phyloP scores from a whole-genome alignment of 164 flowering plant species.

The Brasenia schreberi region DNA sequence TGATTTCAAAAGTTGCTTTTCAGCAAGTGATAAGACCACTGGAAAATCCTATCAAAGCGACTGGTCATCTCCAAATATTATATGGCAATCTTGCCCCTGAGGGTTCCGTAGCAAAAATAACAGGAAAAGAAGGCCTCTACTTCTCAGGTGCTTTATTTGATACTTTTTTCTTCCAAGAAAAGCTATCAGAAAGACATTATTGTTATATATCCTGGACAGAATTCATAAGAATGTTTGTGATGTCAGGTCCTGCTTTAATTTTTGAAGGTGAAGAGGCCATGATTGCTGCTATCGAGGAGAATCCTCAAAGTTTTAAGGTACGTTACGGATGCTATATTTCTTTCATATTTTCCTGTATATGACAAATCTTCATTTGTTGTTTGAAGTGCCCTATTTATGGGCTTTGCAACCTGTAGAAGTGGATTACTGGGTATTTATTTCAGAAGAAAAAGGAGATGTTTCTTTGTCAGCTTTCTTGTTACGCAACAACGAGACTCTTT shows the following conservation, averaged over 20 bases:
- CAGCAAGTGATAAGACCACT: conserved; percentile 81
- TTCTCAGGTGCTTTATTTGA: conserved; percentile 49
- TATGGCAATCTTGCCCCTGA: conserved; percentile 95
- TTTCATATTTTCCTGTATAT: no score
- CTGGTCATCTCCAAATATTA: conserved; percentile 86
- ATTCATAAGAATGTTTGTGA: neutral
- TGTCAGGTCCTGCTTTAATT: conserved; percentile 85
- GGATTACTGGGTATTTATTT: no score
- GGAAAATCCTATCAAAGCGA: conserved; percentile 75
- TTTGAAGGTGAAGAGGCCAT: conserved; percentile 97
- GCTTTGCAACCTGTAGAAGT: no score
- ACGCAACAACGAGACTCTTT: no score
- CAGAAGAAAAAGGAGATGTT: no score
- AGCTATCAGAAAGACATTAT: no score
- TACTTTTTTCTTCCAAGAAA: neutral
- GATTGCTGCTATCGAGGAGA: conserved; percentile 71
- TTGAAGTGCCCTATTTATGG: no score
- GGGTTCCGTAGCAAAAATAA: conserved; percentile 96
- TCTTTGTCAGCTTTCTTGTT: no score
- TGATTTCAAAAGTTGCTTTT: neutral
- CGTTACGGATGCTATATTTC: neutral
- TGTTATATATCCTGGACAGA: neutral
- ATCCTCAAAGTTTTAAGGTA: conserved; percentile 84
- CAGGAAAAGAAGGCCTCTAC: conserved; percentile 94
- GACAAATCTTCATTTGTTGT: no score